Percentiles rank a stretch among this genome's conserved stretches.
phyloP scores from a whole-genome alignment of 495 filamentous ascomycete genomes.

The Aspergillus incahuasiensis region DNA sequence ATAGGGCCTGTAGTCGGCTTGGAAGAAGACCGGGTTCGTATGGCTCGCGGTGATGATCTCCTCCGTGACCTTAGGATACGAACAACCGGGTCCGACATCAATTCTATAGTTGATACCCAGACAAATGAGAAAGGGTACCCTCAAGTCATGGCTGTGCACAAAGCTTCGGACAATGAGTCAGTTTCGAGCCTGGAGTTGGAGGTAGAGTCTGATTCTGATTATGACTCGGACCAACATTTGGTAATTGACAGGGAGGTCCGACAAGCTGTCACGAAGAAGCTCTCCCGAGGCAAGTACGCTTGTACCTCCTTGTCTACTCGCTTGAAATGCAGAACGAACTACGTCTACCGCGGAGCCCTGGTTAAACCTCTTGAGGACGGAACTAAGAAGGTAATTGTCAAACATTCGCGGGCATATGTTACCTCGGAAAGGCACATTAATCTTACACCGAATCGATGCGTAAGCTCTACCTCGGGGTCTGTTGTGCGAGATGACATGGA shows the following conservation, averaged over 20 bases:
- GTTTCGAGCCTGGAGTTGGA: neutral
- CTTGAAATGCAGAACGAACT: conserved; percentile 56
- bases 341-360: conserved; percentile 52
- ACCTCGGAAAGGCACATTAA: conserved; percentile 45
- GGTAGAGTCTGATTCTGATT: neutral
- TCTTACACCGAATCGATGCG: conserved; percentile 46
- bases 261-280: conserved; percentile 7
- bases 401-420: conserved; percentile 50
- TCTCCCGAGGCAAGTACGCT: conserved; percentile 40
- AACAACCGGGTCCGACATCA: too few relatives aligned
- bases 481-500: too few relatives aligned
- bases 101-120: too few relatives aligned
- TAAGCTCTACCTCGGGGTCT: conserved; percentile 27
- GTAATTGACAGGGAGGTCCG: neutral
- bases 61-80: too few relatives aligned
- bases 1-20: too few relatives aligned
- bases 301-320: conserved; percentile 40
- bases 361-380: conserved; percentile 20
- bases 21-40: too few relatives aligned
- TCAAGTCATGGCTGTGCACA: too few relatives aligned
- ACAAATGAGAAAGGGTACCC: too few relatives aligned
- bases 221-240: too few relatives aligned
- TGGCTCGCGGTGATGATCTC: too few relatives aligned
- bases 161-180: neutral
- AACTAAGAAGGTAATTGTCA: conserved; percentile 44